Conservation (phyloP, 1,284 basidiomycete species). For the Fomes fomentarius region DNA sequence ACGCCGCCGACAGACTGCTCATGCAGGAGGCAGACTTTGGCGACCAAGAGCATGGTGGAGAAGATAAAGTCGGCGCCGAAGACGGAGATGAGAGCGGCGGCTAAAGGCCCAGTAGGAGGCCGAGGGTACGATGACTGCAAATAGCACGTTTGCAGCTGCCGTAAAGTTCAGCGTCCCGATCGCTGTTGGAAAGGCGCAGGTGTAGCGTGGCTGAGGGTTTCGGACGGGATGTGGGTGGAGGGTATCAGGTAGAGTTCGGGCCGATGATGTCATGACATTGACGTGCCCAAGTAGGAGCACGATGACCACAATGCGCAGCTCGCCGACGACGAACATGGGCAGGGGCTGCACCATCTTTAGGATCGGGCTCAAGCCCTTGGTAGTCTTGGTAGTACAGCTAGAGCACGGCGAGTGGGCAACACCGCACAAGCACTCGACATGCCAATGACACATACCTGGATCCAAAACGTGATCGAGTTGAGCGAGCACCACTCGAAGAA, state of each 20-base stretch:
- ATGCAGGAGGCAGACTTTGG: constrained; percentile 68
- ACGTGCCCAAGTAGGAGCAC: constrained; percentile 62
- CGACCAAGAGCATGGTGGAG: constrained; percentile 76
- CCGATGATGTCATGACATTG: constrained; percentile 58
- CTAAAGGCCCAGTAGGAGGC: constrained; percentile 79
- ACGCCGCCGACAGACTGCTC: constrained; percentile 84
- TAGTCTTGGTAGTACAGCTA: constrained; percentile 76
- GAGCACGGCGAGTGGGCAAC: neutral
- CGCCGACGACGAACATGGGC: constrained; percentile 75
- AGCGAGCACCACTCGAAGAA: constrained; percentile 64
- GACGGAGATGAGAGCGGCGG: constrained; percentile 67
- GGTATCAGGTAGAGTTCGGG: too few relatives aligned
- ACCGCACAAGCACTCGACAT: too few relatives aligned
- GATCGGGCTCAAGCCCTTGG: constrained; percentile 53
- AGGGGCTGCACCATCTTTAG: constrained; percentile 77
- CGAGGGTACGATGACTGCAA: constrained; percentile 67
- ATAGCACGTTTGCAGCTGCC: constrained; percentile 65
- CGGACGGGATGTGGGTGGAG: too few relatives aligned
- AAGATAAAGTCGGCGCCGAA: constrained; percentile 84
- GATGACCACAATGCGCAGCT: constrained; percentile 72
- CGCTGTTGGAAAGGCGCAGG: constrained; percentile 38
- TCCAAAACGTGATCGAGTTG: too few relatives aligned
- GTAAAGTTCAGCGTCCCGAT: constrained; percentile 68
- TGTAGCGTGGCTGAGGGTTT: too few relatives aligned
- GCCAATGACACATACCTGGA: too few relatives aligned